These are phyloP conservation scores for Oxyria digyna DNA, from an alignment of 148 eudicot genomes.

Conservation along the genomic window DNA sequence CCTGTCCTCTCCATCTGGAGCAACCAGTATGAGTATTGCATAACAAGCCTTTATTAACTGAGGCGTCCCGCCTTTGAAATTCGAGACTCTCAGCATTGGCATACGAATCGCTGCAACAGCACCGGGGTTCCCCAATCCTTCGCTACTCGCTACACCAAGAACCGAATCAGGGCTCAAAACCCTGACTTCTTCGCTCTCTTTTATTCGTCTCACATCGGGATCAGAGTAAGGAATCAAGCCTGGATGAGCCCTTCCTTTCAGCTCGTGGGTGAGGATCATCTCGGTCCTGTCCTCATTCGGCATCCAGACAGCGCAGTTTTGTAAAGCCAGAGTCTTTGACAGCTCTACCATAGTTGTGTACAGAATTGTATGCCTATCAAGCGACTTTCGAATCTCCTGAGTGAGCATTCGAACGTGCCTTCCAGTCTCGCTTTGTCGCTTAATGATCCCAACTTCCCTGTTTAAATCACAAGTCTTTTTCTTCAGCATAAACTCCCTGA, in stretches of 20 bases:
- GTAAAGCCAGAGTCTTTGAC: slow-evolving; percentile 61
- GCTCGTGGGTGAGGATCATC: slow-evolving; percentile 55
- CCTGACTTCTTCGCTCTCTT: slow-evolving; percentile 42
- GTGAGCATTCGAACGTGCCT: slow-evolving; percentile 91
- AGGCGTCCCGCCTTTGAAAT: slow-evolving; percentile 83
- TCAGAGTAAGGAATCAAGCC: slow-evolving; percentile 40
- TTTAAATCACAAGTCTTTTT: slow-evolving; percentile 77
- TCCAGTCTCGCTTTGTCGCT: slow-evolving; percentile 61
- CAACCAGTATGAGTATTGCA: slow-evolving; percentile 68
- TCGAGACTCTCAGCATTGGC: slow-evolving; percentile 68
- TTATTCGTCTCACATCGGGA: slow-evolving; percentile 44
- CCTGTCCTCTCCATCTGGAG: slow-evolving; percentile 36
- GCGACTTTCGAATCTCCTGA: slow-evolving; percentile 73
- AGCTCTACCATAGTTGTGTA: slow-evolving; percentile 73
- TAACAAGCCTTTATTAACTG: slow-evolving; percentile 62
- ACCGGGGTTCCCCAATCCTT: slow-evolving; percentile 40
- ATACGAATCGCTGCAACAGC: slow-evolving; percentile 73
- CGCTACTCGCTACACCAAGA: slow-evolving; percentile 47
- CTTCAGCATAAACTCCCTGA: slow-evolving; percentile 69
- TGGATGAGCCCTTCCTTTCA: slow-evolving; percentile 21
- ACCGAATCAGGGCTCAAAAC: slow-evolving; percentile 44
- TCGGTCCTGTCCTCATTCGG: slow-evolving; percentile 62
- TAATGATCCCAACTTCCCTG: slow-evolving; percentile 69
- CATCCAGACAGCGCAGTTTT: slow-evolving; percentile 92
- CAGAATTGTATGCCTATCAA: slow-evolving; percentile 70